A percentile compares a stretch with the other conserved stretches of the same genome.
Conservation (phyloP, 768 basidiomycete species). For the Pholiota microspora region DNA sequence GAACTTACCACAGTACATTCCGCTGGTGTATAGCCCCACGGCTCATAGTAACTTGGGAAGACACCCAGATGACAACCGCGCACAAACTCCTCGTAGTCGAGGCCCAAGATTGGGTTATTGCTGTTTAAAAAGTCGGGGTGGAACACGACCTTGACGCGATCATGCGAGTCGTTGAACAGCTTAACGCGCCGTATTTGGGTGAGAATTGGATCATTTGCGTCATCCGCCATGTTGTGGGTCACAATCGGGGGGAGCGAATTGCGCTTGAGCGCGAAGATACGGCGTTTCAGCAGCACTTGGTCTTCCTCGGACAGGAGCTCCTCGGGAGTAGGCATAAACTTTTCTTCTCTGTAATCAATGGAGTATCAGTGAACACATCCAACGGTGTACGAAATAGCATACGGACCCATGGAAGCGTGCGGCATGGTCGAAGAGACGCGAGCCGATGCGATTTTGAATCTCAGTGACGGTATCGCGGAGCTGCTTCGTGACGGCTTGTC, state of each 20-base stretch:
- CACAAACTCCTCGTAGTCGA: slow-evolving; percentile 99
- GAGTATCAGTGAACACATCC: not conserved
- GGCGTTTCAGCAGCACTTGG: slow-evolving; percentile 90
- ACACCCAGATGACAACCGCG: slow-evolving; percentile 97
- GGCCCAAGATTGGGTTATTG: slow-evolving; percentile 94
- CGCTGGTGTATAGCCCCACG: slow-evolving; percentile 96
- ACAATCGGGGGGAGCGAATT: slow-evolving; percentile 92
- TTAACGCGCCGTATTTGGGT: slow-evolving; percentile 94
- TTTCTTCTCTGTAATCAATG: slow-evolving; percentile 55
- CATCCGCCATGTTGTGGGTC: slow-evolving; percentile 99
- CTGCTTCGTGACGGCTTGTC: slow-evolving; percentile 96
- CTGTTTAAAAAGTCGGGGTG: slow-evolving; percentile 98
- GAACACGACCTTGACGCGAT: slow-evolving; percentile 97
- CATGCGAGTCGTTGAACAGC: slow-evolving; percentile 83
- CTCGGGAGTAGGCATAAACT: slow-evolving; percentile 69
- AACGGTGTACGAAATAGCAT: slow-evolving; percentile 23
- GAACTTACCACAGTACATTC: slow-evolving; percentile 99
- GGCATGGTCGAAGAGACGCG: slow-evolving; percentile 91
- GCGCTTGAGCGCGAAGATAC: slow-evolving; percentile 94
- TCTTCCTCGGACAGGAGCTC: slow-evolving; percentile 88
- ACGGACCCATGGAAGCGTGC: slow-evolving; percentile 90
- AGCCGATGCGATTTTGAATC: slow-evolving; percentile 91
- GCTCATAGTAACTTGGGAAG: slow-evolving; percentile 97
- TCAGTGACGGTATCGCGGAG: slow-evolving; percentile 94
- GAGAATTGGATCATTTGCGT: slow-evolving; percentile 87